Conservation (phyloP, 345 rosid species). For the Tarenaya hassleriana region DNA sequence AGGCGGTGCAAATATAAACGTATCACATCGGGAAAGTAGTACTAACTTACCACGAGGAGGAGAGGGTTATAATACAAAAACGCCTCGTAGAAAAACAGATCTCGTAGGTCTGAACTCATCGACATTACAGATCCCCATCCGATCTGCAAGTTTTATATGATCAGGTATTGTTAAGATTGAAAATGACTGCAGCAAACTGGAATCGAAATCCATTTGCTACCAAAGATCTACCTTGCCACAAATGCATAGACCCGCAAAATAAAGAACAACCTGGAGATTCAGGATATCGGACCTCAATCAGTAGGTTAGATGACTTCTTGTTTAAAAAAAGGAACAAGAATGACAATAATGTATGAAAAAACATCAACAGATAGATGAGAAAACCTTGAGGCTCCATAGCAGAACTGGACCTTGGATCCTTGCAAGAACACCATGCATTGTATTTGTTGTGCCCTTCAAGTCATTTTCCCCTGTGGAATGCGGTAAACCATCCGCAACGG, state of each 20-base stretch:
- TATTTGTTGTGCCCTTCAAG: constrained; percentile 37
- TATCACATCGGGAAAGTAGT: background rate
- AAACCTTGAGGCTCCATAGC: constrained; percentile 82
- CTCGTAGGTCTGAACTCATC: constrained; percentile 77
- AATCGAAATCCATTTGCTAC: constrained; percentile 2
- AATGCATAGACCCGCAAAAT: constrained; percentile 61
- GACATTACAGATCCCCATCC: constrained; percentile 96
- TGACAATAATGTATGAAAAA: background rate
- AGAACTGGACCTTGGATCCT: constrained; percentile 64
- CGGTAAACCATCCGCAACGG: constrained; percentile 41
- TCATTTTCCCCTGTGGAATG: constrained; percentile 40
- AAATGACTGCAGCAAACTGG: constrained; percentile 6
- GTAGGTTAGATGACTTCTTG: background rate
- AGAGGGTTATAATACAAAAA: constrained; percentile 96
- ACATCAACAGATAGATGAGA: constrained; percentile 9
- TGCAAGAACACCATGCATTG: constrained; percentile 41
- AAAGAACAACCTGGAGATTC: constrained; percentile 68
- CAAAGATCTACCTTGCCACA: constrained; percentile 66
- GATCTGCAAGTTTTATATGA: constrained; percentile 42
- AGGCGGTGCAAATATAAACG: constrained; percentile 1
- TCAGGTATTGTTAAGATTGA: background rate
- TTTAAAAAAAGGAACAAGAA: background rate
- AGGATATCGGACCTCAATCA: constrained; percentile 18
- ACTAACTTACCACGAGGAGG: constrained; percentile 86
- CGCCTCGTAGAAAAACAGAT: constrained; percentile 84